Base-by-base conservation (phyloP, 2,329 filamentous ascomycete species). In the Paecilomyces sp. region DNA sequence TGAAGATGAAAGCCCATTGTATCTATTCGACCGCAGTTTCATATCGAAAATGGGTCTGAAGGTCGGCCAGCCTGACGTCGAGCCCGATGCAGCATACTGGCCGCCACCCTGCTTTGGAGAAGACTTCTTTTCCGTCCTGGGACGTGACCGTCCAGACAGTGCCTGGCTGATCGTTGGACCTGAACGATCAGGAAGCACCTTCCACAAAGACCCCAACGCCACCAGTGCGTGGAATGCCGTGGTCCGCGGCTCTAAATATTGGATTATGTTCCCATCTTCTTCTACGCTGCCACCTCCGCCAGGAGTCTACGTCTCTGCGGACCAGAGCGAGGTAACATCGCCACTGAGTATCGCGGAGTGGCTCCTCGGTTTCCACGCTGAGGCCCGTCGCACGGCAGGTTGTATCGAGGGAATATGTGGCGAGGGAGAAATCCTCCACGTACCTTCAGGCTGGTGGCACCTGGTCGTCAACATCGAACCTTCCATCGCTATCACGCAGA, bases 271-370 rank as follows among this genome's bases (percentile, higher is more conserved):
- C 70, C 92, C 91, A 0, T 88, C 90, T 0, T 85, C 85, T 0
- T 73, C 79, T 1, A 77, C 77, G 18, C 71, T 82, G 5, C 84
- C 86, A 0, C 81, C 87, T 3, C 92, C 94, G 6, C 93, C 93
- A 0, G 93, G 93, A 3, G 92, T 97, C 41, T 96, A 89, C 67
- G 90, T 97, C 51, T 95, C 90, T 3, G 82, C 87, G 47, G 94
- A 97, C 70, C 89, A 91, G 70, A 92, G 90, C 70, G 93, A 97
- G 75, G 92, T 97, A 56, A 97, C 93, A 0, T 92, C 89, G 57
- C 94, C 93, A 1, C 83, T 97, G 11, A 96, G 91, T 75, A 97
- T 97, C 66, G 91, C 92, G n/a, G 93, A 97, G 76, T 97, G 94
- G 89, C 83, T 97, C 7, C 81, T 97, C 13, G 87, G 88, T 30